A percentile compares a stretch with the other conserved stretches of the same genome.
phyloP scores from a whole-genome alignment of 371 early-diverging fungal species.

The Mortierella sp. region DNA sequence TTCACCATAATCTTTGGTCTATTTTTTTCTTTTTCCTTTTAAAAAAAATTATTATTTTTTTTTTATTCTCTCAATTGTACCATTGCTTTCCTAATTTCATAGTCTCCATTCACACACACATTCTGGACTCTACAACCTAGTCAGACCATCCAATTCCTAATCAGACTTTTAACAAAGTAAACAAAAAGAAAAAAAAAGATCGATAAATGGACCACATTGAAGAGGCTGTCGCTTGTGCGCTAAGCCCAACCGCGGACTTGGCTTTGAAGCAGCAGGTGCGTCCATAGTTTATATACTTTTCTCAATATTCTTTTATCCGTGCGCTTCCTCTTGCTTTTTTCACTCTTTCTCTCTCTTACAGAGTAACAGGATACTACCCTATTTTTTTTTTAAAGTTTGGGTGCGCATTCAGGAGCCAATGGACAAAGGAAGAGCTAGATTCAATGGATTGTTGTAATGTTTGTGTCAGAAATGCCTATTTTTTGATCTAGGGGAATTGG shows the following conservation, averaged over 20 bases:
- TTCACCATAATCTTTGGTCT: neutral
- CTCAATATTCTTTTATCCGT: neutral
- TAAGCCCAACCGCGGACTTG: constrained; percentile 78
- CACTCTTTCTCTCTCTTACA: neutral
- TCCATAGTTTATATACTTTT: constrained; percentile 3
- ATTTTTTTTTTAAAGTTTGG: too few species aligned
- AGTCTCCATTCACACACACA: neutral
- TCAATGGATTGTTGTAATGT: too few species aligned
- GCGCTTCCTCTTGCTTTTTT: neutral
- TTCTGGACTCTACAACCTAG: neutral
- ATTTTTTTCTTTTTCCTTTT: constrained; percentile 4
- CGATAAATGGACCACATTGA: constrained; percentile 83
- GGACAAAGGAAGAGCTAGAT: too few species aligned
- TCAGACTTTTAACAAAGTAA: neutral
- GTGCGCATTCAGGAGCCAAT: too few species aligned
- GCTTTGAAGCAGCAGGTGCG: constrained; percentile 82
- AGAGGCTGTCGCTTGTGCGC: constrained; percentile 86
- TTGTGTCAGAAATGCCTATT: too few species aligned
- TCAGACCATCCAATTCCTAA: neutral
- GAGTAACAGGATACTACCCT: too few species aligned
- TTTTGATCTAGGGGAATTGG: too few species aligned
- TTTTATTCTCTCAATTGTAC: neutral
- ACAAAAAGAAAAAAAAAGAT: constrained; percentile 5
- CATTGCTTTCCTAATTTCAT: neutral
- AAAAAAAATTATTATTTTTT: neutral